phyloP scores from a whole-genome alignment of 176 grass and related monocot genomes.

The Hyparrhenia diplandra region DNA sequence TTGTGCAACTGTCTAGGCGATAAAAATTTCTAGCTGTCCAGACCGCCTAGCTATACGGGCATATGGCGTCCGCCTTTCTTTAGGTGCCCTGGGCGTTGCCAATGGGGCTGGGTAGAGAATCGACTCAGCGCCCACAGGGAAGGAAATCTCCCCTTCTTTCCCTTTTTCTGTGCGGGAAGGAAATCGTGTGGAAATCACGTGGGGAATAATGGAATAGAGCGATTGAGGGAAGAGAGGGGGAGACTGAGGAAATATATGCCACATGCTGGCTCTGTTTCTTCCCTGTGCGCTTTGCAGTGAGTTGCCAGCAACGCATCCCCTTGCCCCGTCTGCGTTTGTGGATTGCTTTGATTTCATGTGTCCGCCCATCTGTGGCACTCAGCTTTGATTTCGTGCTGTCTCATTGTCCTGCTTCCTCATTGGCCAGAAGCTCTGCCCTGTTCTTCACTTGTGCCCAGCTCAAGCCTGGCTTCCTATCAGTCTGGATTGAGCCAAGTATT shows the following conservation, averaged over 20 bases:
- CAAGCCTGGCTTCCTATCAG: not conserved
- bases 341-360: not conserved
- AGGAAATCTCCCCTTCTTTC: no score
- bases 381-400: not conserved
- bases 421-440: no score
- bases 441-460: not conserved
- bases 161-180: no score
- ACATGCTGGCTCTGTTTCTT: not conserved
- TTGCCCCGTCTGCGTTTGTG: not conserved
- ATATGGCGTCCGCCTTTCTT: not conserved
- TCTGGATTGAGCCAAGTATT: not conserved
- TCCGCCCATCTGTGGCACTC: not conserved
- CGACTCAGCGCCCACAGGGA: not conserved
- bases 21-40: not conserved
- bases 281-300: not conserved
- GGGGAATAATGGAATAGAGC: not conserved
- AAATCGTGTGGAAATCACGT: no score
- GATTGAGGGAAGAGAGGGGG: not conserved
- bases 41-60: not conserved
- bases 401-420: no score
- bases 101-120: not conserved
- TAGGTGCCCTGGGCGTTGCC: not conserved
- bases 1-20: no score
- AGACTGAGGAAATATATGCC: not conserved
- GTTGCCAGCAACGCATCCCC: not conserved